These are phyloP conservation scores for Colletotrichum melonis DNA, from an alignment of 2,329 filamentous ascomycete species.

Conservation along the genomic window DNA sequence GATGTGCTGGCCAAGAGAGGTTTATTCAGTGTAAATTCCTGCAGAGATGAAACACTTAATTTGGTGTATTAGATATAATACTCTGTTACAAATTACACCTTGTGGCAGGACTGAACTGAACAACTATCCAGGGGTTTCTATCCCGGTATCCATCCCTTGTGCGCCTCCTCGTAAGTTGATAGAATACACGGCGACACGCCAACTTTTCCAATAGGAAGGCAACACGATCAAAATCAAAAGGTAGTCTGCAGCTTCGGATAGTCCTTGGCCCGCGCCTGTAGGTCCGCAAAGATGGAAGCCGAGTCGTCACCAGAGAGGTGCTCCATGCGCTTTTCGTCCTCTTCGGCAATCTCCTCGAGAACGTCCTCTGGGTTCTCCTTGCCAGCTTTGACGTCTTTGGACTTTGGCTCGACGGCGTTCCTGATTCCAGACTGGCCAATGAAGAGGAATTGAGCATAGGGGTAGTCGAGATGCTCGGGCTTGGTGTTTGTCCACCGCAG, in stretches of 20 bases:
- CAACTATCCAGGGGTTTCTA: too few species aligned
- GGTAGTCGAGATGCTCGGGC: conserved; percentile 80
- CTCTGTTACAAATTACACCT: too few species aligned
- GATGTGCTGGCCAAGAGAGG: too few species aligned
- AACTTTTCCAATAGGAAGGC: too few species aligned
- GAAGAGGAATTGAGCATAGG: conserved; percentile 80
- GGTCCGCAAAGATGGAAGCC: conserved; percentile 57
- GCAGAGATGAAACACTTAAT: too few species aligned
- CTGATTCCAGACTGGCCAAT: conserved; percentile 76
- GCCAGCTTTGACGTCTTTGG: conserved; percentile 66
- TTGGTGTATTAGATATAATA: too few species aligned
- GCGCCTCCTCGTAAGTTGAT: too few species aligned
- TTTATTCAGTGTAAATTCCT: too few species aligned
- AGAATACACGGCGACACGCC: too few species aligned
- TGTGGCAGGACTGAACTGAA: too few species aligned
- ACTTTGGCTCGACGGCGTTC: conserved; percentile 66
- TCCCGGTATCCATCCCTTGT: too few species aligned
- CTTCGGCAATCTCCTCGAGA: conserved; percentile 79
- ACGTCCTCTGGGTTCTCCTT: conserved; percentile 77
- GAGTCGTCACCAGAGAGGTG: conserved; percentile 59
- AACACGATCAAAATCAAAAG: conserved; percentile 46
- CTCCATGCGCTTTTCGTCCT: conserved; percentile 76
- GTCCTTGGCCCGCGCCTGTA: conserved; percentile 64
- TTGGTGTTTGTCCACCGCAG: conserved; percentile 80
- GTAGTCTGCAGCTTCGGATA: conserved; percentile 73